These are phyloP conservation scores for Volvox reticuliferus DNA, from an alignment of 139 green algal species.

Conservation along the genomic window DNA sequence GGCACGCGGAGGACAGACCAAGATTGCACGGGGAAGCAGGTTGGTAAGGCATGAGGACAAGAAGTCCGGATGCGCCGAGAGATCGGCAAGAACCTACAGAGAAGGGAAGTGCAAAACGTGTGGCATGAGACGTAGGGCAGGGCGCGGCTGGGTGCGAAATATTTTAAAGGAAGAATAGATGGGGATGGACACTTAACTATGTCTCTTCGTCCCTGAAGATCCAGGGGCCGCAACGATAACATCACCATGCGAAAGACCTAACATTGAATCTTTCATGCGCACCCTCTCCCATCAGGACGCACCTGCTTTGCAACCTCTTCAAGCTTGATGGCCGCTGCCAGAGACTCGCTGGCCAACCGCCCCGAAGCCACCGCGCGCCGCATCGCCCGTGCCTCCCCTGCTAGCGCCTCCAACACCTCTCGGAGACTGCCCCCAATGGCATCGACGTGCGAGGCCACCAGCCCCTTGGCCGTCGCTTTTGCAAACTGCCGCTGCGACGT, in stretches of 20 bases:
- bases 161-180: background rate
- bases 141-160: too few relatives aligned
- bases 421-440: background rate
- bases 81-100: background rate
- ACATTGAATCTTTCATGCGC: background rate
- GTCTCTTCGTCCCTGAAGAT: too few relatives aligned
- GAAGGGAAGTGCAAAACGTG: background rate
- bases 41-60: background rate
- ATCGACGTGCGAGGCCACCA: background rate
- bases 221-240: too few relatives aligned
- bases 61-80: background rate
- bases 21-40: background rate
- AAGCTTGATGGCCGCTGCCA: background rate
- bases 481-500: background rate
- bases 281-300: background rate
- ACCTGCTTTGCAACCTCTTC: constrained; percentile 25
- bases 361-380: background rate
- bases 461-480: background rate
- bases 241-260: background rate
- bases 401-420: constrained; percentile 9
- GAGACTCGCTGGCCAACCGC: too few relatives aligned
- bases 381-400: background rate
- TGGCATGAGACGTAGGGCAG: background rate
- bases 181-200: background rate
- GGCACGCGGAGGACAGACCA: background rate